Evolutionary conservation across 2,329 filamentous ascomycete species (phyloP).

Genomic region (Achaetomium macrosporum): DNA sequence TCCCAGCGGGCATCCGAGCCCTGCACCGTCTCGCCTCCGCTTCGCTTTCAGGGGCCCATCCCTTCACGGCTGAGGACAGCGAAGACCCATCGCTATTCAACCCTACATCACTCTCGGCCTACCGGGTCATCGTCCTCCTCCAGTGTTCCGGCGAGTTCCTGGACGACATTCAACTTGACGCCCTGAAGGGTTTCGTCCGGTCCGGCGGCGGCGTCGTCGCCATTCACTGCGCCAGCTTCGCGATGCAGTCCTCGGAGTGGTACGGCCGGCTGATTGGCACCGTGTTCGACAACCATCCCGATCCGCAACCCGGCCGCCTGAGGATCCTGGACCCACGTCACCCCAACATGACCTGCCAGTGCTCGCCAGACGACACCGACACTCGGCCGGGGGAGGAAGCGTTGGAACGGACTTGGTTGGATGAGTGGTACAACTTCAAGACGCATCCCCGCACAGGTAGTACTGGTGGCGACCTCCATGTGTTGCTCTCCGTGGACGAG

Average conservation of each 20-base stretch:
- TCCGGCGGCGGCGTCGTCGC: constrained; percentile 36
- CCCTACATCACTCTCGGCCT: constrained; percentile 27
- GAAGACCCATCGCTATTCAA: constrained; percentile 34
- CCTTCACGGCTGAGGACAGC: constrained; percentile 31
- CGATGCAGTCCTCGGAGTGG: constrained; percentile 31
- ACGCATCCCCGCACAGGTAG: constrained; percentile 25
- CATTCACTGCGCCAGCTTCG: constrained; percentile 36
- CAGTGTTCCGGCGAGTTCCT: constrained; percentile 37
- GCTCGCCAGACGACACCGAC: not conserved
- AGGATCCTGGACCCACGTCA: constrained; percentile 28
- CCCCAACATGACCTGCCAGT: constrained; percentile 25
- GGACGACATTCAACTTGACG: constrained; percentile 28
- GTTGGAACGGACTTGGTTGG: constrained; percentile 30
- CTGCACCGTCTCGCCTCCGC: constrained; percentile 28
- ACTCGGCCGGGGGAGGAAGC: not conserved
- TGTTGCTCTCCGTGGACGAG: constrained; percentile 35
- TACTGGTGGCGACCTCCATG: constrained; percentile 21
- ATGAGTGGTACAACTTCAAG: constrained; percentile 41
- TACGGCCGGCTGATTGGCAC: constrained; percentile 36
- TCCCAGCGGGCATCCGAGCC: constrained; percentile 32
- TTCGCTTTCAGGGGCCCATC: constrained; percentile 13
- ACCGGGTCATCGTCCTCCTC: constrained; percentile 34
- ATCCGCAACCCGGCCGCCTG: constrained; percentile 31
- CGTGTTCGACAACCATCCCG: constrained; percentile 35
- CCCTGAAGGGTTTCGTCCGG: constrained; percentile 31